Conservation (phyloP, 1,139 yeast species). For the Geotrichum carabidarum region DNA sequence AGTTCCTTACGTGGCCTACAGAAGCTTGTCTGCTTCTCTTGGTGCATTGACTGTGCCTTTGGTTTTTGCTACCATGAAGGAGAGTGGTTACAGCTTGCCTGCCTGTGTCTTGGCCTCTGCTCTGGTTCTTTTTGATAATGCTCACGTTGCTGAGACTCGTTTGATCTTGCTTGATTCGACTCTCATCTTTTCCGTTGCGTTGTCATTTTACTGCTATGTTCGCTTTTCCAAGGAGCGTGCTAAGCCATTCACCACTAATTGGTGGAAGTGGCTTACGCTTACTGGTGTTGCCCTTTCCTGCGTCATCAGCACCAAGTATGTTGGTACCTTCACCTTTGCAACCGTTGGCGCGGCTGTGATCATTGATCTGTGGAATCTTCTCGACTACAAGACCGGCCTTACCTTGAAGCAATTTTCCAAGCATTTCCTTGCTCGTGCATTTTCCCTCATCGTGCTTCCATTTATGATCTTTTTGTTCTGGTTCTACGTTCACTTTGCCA, state of each 20-base stretch:
- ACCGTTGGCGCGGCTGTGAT: conserved; percentile 83
- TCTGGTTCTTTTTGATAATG: conserved; percentile 81
- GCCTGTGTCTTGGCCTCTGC: conserved; percentile 80
- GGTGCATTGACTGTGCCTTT: conserved; percentile 82
- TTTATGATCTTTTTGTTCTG: conserved; percentile 79
- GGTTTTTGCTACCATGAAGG: conserved; percentile 75
- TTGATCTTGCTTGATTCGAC: conserved; percentile 89
- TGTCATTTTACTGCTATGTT: conserved; percentile 71
- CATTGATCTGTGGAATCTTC: conserved; percentile 79
- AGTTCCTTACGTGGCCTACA: conserved; percentile 86
- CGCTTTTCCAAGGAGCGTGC: conserved; percentile 69
- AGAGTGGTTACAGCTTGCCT: conserved; percentile 70
- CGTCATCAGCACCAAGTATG: conserved; percentile 89
- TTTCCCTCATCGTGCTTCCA: conserved; percentile 72
- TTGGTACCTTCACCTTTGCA: conserved; percentile 85
- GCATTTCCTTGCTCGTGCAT: conserved; percentile 74
- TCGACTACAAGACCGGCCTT: conserved; percentile 69
- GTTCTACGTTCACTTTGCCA: conserved; percentile 87
- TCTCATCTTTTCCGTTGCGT: conserved; percentile 72
- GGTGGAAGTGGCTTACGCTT: conserved; percentile 85
- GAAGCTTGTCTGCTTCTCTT: conserved; percentile 73
- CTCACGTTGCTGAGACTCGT: conserved; percentile 87
- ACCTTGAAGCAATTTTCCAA: conserved; percentile 52
- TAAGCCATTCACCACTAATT: conserved; percentile 56
- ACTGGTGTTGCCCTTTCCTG: conserved; percentile 86